These are phyloP conservation scores for Penicillium sp. DNA, from an alignment of 2,329 filamentous ascomycete species.

Conservation along the genomic window DNA sequence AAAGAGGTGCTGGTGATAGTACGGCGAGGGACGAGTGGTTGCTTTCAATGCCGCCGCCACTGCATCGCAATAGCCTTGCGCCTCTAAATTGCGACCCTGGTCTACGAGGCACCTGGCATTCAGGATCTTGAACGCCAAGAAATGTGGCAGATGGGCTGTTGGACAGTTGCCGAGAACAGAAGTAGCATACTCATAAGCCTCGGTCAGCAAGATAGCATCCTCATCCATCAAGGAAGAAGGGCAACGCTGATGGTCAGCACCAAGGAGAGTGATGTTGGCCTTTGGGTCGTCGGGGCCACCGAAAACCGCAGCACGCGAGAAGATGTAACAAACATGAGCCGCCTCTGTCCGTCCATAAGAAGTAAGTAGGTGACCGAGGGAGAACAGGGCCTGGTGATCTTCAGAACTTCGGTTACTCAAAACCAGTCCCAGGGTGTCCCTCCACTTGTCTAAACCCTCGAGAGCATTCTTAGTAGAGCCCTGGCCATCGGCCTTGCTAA, in stretches of 20 bases:
- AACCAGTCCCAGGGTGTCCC: slow-evolving; percentile 81
- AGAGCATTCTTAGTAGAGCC: slow-evolving; percentile 69
- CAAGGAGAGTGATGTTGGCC: slow-evolving; percentile 77
- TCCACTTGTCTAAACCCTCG: slow-evolving; percentile 89
- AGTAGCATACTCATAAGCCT: slow-evolving; percentile 89
- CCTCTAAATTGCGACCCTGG: slow-evolving; percentile 76
- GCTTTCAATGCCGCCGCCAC: slow-evolving; percentile 74
- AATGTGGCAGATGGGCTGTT: slow-evolving; percentile 68
- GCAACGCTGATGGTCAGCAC: slow-evolving; percentile 74
- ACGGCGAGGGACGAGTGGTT: slow-evolving; percentile 79
- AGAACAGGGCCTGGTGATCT: slow-evolving; percentile 73
- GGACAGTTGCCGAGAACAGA: slow-evolving; percentile 65
- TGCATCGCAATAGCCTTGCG: slow-evolving; percentile 86
- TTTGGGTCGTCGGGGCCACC: slow-evolving; percentile 80
- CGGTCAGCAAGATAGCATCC: slow-evolving; percentile 88
- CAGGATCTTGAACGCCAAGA: slow-evolving; percentile 87
- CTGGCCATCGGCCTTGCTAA: slow-evolving; percentile 67
- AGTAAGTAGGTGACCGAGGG: slow-evolving; percentile 77
- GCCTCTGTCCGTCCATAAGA: slow-evolving; percentile 88
- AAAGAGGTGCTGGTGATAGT: slow-evolving; percentile 76
- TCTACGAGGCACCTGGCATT: slow-evolving; percentile 84
- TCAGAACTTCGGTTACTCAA: slow-evolving; percentile 82
- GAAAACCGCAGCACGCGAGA: slow-evolving; percentile 73
- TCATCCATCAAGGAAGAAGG: slow-evolving; percentile 72
- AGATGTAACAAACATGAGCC: slow-evolving; percentile 90